Base-by-base conservation (phyloP, 2,329 filamentous ascomycete species). In the Periconia macrospinosa region DNA sequence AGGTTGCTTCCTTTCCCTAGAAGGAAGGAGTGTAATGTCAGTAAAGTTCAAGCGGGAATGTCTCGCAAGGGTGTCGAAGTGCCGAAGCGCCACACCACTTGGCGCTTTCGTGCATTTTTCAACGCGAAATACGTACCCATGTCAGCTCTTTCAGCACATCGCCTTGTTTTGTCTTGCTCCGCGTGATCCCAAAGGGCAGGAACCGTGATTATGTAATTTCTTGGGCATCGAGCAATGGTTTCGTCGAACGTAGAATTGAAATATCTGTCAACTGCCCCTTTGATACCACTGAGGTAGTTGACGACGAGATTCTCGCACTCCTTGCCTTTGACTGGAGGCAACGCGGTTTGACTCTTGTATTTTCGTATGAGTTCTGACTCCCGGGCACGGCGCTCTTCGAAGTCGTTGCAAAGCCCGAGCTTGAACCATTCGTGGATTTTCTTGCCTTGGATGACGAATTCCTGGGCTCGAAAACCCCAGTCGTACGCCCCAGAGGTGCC, bases 341-440 rank as follows among this genome's bases (percentile, higher is more conserved):
- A 18, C 7, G 46, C 46, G 7, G 46, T 48, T 15, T 48, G 33
- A 23, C 46, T 48, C 13, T 41, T 41, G 18, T 48, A 48, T 23
- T 48, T 48, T 35, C 46, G 46, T 9, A 48, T 48, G 19, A 48
- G 46, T 48, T 48, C 46, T 14, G 46, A 48, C 27, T 48, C 46
- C 23, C 33, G 33, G 15, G 46, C 46, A 18, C 46, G 46, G 17
- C 46, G 46, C 18, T 30, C 46, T 41, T 48, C 46, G 15, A 48
- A 48, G 15, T 48, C 35, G n/a, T 48, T 41, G 46, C 46, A 48
- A 30, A 48, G 27, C 13, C 46, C 46, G 19, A 48, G 19, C 27
- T 48, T 48, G 33, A 48, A 48, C 46, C 46, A 48, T 41, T 48
- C 46, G 14, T 48, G 46, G 19, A 48, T 48, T 17, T 27, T 41